Evolutionary conservation across 306 rosid species (phyloP).

Genomic region (Rosa chinensis): DNA sequence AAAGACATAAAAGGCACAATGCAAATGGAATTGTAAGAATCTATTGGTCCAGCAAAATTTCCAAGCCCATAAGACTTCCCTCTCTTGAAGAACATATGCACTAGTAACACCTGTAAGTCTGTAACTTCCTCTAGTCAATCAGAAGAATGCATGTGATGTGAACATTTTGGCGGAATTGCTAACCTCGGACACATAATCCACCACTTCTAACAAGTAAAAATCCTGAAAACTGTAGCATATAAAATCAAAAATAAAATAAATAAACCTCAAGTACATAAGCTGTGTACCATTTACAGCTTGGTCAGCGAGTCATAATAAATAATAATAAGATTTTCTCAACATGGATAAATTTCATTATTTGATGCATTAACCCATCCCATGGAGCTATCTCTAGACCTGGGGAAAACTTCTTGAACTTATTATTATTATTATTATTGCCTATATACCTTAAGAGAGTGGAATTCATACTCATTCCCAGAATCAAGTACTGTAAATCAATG

Average conservation of each 20-base stretch:
- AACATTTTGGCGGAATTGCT: not conserved
- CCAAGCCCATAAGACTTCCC: not conserved
- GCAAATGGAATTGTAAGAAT: not conserved
- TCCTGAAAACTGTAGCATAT: not conserved
- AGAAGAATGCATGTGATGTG: not conserved
- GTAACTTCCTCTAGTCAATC: slow-evolving; percentile 4
- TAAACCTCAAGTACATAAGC: not conserved
- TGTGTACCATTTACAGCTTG: not conserved
- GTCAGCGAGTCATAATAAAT: not conserved
- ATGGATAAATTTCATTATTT: not conserved
- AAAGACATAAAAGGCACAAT: not conserved
- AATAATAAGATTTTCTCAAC: not conserved
- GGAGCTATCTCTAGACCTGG: not conserved
- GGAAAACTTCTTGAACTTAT: not conserved
- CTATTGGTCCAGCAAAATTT: not conserved
- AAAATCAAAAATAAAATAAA: not conserved
- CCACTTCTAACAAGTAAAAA: not conserved
- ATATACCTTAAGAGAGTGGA: not conserved
- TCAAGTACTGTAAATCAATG: not conserved
- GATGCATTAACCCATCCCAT: not conserved
- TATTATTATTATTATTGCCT: too few relatives aligned
- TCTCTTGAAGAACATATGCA: not conserved
- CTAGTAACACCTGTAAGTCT: not conserved
- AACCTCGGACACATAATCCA: not conserved
- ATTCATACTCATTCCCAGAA: not conserved